A percentile compares a stretch with the other conserved stretches of the same genome.
Evolutionary conservation across 1,284 basidiomycete genomes (phyloP).

Genomic region (Rhodotorula sp.): DNA sequence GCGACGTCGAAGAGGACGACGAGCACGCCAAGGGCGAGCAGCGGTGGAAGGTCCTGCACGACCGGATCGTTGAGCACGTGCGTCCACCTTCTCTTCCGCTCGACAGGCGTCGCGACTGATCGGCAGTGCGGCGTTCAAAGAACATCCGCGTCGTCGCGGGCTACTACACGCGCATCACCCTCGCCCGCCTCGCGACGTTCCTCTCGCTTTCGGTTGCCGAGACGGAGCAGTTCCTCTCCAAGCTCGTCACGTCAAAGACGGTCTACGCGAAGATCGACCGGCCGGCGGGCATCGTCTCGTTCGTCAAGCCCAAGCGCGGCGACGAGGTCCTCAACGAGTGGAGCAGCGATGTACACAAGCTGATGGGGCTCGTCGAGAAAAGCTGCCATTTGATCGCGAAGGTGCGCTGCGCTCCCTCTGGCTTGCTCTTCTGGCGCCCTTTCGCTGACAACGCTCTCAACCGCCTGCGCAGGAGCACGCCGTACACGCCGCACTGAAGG

Average conservation of each 20-base stretch:
- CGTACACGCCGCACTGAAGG: conserved; percentile 47
- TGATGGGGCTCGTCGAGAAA: conserved; percentile 60
- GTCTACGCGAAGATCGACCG: conserved; percentile 94
- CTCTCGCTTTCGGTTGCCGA: conserved; percentile 79
- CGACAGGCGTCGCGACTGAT: neutral
- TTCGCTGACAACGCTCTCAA: neutral
- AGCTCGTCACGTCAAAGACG: conserved; percentile 85
- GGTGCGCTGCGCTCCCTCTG: conserved; percentile 45
- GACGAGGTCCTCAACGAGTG: conserved; percentile 95
- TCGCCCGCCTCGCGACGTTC: conserved; percentile 77
- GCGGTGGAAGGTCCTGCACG: conserved; percentile 94
- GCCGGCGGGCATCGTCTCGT: conserved; percentile 83
- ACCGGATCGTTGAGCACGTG: conserved; percentile 94
- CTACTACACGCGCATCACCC: conserved; percentile 93
- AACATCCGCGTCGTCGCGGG: conserved; percentile 92
- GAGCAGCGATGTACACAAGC: conserved; percentile 91
- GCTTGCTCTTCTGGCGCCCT: too few species aligned
- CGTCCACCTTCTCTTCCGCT: conserved; percentile 49
- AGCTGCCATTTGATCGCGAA: conserved; percentile 58
- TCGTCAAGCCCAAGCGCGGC: conserved; percentile 63
- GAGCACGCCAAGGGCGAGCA: conserved; percentile 60
- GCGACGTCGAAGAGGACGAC: conserved; percentile 44
- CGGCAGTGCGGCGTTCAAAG: conserved; percentile 54
- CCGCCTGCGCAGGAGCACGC: conserved; percentile 45
- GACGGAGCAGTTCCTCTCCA: conserved; percentile 84